These are phyloP conservation scores for Cladophialophora immunda DNA, from an alignment of 2,329 filamentous ascomycete species.

Conservation along the genomic window DNA sequence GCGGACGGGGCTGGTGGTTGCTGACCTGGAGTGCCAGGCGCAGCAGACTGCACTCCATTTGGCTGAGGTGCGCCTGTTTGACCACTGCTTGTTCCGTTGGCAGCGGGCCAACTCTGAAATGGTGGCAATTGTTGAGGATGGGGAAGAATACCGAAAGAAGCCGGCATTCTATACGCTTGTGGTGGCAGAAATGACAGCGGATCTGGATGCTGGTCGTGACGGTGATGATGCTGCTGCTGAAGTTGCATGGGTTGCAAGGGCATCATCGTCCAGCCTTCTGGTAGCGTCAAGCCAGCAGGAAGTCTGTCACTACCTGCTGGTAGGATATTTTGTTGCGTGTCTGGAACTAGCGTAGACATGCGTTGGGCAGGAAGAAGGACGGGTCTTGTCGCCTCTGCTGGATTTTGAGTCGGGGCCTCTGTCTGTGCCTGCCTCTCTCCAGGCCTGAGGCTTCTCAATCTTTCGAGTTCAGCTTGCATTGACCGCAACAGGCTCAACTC, in stretches of 20 bases:
- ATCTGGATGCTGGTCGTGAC: slow-evolving; percentile 7
- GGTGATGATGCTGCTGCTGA: slow-evolving; percentile 4
- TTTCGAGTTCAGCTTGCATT: slow-evolving; percentile 72
- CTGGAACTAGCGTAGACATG: slow-evolving; percentile 7
- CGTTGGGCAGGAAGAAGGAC: slow-evolving; percentile 27
- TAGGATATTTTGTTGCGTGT: slow-evolving; percentile 46
- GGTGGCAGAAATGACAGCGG: background rate
- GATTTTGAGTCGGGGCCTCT: slow-evolving; percentile 12
- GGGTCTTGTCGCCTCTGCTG: slow-evolving; percentile 19
- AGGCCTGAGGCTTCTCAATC: slow-evolving; percentile 65
- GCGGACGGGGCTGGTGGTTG: background rate
- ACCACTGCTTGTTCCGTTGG: background rate
- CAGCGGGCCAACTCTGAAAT: background rate
- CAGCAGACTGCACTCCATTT: slow-evolving; percentile 5
- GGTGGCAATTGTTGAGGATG: background rate
- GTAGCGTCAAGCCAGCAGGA: slow-evolving; percentile 61
- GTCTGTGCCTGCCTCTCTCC: slow-evolving; percentile 27
- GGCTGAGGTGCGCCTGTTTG: slow-evolving; percentile 12
- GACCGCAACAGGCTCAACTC: slow-evolving; percentile 74
- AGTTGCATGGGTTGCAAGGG: slow-evolving; percentile 51
- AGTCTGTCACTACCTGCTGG: slow-evolving; percentile 55
- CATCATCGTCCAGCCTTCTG: slow-evolving; percentile 61
- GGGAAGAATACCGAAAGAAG: background rate
- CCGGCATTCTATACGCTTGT: slow-evolving; percentile 1
- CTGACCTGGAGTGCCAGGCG: slow-evolving; percentile 8